A percentile compares a stretch with the other conserved stretches of the same genome.
Evolutionary conservation across 129 eudicot species (phyloP).

Genomic region (Helichrysum umbraculigerum): DNA sequence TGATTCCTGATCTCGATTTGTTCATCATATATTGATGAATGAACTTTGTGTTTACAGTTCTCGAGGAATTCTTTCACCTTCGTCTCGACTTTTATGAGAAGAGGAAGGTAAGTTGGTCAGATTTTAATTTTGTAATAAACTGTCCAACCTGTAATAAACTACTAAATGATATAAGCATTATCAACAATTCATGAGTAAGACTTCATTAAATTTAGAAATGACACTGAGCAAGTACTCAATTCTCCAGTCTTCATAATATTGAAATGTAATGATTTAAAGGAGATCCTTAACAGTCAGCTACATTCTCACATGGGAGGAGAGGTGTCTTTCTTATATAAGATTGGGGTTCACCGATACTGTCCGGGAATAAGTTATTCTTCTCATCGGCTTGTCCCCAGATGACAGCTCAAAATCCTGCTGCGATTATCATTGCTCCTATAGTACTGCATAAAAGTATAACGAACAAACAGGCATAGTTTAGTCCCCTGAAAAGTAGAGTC

Average conservation of each 20-base stretch:
- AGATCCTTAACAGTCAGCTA: neutral
- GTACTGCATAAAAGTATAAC: constrained; percentile 37
- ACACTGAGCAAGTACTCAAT: neutral
- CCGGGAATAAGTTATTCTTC: neutral
- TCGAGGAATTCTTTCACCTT: constrained; percentile 66
- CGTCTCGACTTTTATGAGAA: constrained; percentile 71
- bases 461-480: neutral
- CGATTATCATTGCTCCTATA: constrained; percentile 52
- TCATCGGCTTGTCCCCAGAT: constrained; percentile 61
- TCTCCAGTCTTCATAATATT: neutral
- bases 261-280: neutral
- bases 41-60: constrained; percentile 54
- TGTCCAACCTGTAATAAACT: no score
- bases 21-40: neutral
- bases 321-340: neutral
- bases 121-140: no score
- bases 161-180: no score
- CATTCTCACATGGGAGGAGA: neutral
- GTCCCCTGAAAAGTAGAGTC: neutral
- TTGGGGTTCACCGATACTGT: neutral
- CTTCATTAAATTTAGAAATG: neutral
- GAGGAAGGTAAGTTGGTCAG: constrained; percentile 62
- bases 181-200: neutral
- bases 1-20: neutral
- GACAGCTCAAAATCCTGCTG: constrained; percentile 59